phyloP scores from a whole-genome alignment of 352 stramenopile species.

The Pythium rishiriense region DNA sequence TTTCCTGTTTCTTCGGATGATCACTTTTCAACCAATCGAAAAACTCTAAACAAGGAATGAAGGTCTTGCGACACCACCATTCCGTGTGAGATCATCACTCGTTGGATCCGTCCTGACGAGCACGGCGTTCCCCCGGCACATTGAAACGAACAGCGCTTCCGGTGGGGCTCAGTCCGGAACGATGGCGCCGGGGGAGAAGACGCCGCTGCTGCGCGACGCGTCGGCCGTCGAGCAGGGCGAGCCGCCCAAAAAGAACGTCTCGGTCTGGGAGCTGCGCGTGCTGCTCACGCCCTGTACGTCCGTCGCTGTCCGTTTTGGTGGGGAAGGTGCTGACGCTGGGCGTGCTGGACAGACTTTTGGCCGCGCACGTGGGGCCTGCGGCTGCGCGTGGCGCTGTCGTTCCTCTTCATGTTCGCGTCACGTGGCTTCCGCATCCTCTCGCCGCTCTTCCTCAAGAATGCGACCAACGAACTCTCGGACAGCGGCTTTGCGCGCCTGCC shows the following conservation, averaged over 20 bases:
- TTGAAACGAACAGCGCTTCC: too few relatives aligned
- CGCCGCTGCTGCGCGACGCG: constrained; percentile 22
- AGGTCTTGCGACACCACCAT: too few relatives aligned
- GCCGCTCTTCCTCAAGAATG: constrained; percentile 72
- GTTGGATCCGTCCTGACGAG: too few relatives aligned
- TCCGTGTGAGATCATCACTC: too few relatives aligned
- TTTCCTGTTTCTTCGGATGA: too few relatives aligned
- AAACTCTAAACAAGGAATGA: too few relatives aligned
- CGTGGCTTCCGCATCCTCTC: constrained; percentile 65
- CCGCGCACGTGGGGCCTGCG: constrained; percentile 68
- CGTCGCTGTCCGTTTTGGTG: too few relatives aligned
- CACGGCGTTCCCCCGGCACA: too few relatives aligned
- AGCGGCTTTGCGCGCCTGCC: constrained; percentile 43
- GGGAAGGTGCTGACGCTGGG: too few relatives aligned
- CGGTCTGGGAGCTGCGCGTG: constrained; percentile 62
- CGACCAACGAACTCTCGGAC: constrained; percentile 54
- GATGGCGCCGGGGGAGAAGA: constrained; percentile 32
- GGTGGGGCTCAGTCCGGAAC: constrained; percentile 16
- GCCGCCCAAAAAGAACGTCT: constrained; percentile 25
- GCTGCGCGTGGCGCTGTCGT: constrained; percentile 57
- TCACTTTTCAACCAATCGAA: too few relatives aligned
- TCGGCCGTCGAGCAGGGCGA: constrained; percentile 21
- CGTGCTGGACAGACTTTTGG: constrained; percentile 85
- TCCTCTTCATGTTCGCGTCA: constrained; percentile 71
- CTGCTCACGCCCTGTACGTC: constrained; percentile 70